Base-by-base conservation (phyloP, 805 yeast genomes). In the Kluyveromyces wickerhamii region DNA sequence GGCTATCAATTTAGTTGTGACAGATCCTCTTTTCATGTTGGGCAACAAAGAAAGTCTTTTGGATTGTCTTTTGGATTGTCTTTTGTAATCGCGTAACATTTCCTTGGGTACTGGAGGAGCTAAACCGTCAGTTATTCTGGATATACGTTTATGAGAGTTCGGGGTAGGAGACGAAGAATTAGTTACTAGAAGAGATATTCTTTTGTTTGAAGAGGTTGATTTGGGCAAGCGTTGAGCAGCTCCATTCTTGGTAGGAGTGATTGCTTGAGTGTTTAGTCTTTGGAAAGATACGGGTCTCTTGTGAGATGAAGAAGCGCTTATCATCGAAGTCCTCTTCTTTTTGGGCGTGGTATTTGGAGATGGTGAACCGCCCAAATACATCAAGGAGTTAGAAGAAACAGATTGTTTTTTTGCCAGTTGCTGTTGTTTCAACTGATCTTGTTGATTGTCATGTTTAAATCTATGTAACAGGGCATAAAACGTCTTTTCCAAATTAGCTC, bases 401-500 rank as follows among this genome's bases (percentile, higher is more conserved):
- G 52, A 13, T 59, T 57, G 28, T 65, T 68, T 23, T 67, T 71
- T 49, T 61, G 63, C 30, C 57, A 62, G 36, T 59, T 62, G 45
- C 52, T 55, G 22, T 47, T 60, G 50, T 40, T 49, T 42, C 35
- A 44, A 8, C 29, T 34, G 41, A 34, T 60, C 60, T 37, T 54
- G 43, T 44, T 60, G 45, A 10, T 57, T 52, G 38, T 80, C 87
- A 42, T 72, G 74, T 42, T 92, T 68, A 57, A 85, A 86, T 44
- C 81, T 73, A 65, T 76, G 63, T 42, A 85, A 63, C 28, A 86
- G 59, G 44, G 81, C 81, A 59, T 85, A 85, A 48, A 85, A 79
- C 29, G 85, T 77, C 65, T 85, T 85, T 48, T 85, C 95, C 1
- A 87, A 70, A 47, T 76, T 79, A 17, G 79, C 74, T 17, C 67